Evolutionary conservation across 768 basidiomycete species (phyloP).

Genomic region (Phaeotremella skinneri): DNA sequence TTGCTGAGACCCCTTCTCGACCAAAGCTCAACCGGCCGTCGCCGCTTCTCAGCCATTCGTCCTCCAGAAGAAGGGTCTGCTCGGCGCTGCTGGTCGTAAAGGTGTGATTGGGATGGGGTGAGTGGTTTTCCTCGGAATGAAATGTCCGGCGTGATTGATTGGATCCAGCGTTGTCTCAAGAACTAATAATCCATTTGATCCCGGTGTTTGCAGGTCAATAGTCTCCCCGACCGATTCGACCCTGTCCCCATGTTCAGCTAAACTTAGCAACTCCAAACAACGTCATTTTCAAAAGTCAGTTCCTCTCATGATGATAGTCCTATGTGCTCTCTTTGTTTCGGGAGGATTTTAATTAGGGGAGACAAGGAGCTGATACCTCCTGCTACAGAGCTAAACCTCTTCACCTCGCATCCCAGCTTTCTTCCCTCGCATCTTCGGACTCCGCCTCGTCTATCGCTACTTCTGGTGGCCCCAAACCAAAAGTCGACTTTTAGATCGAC

Average conservation of each 20-base stretch:
- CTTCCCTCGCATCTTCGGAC: constrained; percentile 33
- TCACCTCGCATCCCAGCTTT: constrained; percentile 33
- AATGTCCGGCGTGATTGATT: background rate
- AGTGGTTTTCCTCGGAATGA: constrained; percentile 6
- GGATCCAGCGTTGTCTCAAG: background rate
- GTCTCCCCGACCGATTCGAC: constrained; percentile 53
- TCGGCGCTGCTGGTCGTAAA: constrained; percentile 27
- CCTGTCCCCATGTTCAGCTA: constrained; percentile 52
- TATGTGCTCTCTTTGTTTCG: background rate
- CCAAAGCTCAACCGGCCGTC: constrained; percentile 1
- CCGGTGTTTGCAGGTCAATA: constrained; percentile 28
- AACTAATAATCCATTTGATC: background rate
- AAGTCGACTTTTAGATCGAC: constrained; percentile 35
- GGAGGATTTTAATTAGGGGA: background rate
- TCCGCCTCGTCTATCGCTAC: constrained; percentile 16
- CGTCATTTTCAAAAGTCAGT: constrained; percentile 52
- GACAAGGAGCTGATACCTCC: background rate
- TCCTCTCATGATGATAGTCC: background rate
- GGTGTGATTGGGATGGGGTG: constrained; percentile 24
- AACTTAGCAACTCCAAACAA: constrained; percentile 51
- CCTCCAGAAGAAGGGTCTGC: constrained; percentile 43
- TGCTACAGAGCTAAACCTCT: constrained; percentile 32
- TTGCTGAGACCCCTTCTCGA: background rate
- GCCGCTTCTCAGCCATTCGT: constrained; percentile 25
- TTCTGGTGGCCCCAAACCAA: constrained; percentile 23